A percentile compares a stretch with the other conserved stretches of the same genome.
Conservation (phyloP, 2,329 filamentous ascomycete genomes). For the Huntiella decipiens region DNA sequence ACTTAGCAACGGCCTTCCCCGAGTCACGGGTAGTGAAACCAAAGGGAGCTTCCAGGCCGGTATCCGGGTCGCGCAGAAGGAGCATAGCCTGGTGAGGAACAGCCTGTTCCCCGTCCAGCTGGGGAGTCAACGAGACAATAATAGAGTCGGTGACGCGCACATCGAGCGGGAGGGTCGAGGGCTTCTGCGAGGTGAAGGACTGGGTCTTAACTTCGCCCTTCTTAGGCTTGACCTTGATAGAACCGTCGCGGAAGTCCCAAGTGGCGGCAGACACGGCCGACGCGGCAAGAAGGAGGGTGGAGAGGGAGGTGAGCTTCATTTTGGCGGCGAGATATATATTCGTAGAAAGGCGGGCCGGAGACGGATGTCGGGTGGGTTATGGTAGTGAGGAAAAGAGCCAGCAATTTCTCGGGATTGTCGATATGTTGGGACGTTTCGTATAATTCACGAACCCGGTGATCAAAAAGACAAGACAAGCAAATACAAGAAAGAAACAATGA, state of each 20-base stretch:
- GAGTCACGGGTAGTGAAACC: slow-evolving; percentile 68
- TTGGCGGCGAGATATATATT: background rate
- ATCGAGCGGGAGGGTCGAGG: slow-evolving; percentile 39
- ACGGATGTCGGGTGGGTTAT: background rate
- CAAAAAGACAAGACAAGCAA: background rate
- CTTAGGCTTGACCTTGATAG: slow-evolving; percentile 45
- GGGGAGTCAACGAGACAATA: slow-evolving; percentile 65
- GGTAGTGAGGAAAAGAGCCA: slow-evolving; percentile 1
- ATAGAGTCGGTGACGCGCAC: slow-evolving; percentile 53
- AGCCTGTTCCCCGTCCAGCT: slow-evolving; percentile 54
- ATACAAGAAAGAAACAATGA: background rate
- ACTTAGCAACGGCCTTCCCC: slow-evolving; percentile 67
- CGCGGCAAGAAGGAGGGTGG: slow-evolving; percentile 27
- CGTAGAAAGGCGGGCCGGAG: no score
- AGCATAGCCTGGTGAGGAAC: slow-evolving; percentile 90
- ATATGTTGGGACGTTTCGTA: background rate
- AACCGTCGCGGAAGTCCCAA: slow-evolving; percentile 60
- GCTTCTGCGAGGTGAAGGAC: slow-evolving; percentile 30
- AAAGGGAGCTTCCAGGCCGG: slow-evolving; percentile 73
- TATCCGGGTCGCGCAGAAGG: slow-evolving; percentile 52
- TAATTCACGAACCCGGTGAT: background rate
- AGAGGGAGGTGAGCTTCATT: slow-evolving; percentile 16
- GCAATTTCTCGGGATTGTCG: background rate
- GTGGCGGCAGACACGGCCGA: slow-evolving; percentile 33
- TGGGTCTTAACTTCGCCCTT: slow-evolving; percentile 31